These are phyloP conservation scores for Lepiota brunneoincarnata DNA, from an alignment of 768 basidiomycete genomes.

Conservation along the genomic window DNA sequence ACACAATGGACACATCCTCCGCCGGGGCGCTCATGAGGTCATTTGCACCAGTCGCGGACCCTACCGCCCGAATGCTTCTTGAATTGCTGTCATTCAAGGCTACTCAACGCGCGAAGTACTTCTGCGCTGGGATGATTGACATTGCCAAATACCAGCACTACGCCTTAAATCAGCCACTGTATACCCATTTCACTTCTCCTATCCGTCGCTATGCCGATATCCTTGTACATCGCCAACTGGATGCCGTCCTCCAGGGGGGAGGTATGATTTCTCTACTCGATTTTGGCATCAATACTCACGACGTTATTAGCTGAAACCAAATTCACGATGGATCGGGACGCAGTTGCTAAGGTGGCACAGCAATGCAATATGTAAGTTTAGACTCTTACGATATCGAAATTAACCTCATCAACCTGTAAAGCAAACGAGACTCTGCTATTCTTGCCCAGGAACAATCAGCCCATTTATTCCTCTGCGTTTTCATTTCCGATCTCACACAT, in stretches of 20 bases:
- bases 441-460: constrained; percentile 96
- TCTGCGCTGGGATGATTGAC: constrained; percentile 98
- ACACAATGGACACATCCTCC: constrained; percentile 76
- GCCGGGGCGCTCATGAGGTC: constrained; percentile 83
- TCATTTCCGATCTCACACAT: constrained; percentile 91
- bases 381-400: not conserved
- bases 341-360: constrained; percentile 96
- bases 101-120: constrained; percentile 95
- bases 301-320: constrained; percentile 62
- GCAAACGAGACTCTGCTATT: constrained; percentile 87
- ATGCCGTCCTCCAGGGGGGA: constrained; percentile 76
- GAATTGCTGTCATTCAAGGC: constrained; percentile 85
- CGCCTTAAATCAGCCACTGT: constrained; percentile 85
- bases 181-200: constrained; percentile 92
- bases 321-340: constrained; percentile 97
- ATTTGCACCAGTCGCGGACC: constrained; percentile 70
- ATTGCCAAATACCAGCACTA: constrained; percentile 98
- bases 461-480: constrained; percentile 91
- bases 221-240: constrained; percentile 94
- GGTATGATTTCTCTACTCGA: constrained; percentile 36
- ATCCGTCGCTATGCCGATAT: constrained; percentile 94
- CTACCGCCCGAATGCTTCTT: constrained; percentile 73
- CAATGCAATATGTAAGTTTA: constrained; percentile 89
- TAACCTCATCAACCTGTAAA: constrained; percentile 24
- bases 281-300: constrained; percentile 8